Evolutionary conservation across 129 eudicot species (phyloP).

Genomic region (Logfia minima): DNA sequence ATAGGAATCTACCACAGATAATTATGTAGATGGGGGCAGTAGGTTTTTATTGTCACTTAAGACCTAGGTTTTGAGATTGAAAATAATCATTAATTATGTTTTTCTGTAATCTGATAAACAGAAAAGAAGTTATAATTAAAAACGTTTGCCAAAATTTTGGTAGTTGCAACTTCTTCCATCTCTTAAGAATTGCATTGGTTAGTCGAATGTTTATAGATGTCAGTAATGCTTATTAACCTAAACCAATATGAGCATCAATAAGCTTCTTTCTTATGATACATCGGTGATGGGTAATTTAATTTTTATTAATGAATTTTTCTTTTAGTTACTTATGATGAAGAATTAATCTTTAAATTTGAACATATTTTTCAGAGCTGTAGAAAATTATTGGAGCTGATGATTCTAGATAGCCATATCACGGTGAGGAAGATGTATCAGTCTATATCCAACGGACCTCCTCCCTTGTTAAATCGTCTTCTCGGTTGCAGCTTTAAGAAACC

Average conservation of each 20-base stretch:
- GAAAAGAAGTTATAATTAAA: neutral
- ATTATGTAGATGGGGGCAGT: neutral
- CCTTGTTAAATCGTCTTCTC: slow-evolving; percentile 47
- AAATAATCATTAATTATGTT: neutral
- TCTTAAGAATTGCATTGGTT: neutral
- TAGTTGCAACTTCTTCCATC: neutral
- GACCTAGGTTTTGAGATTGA: no score
- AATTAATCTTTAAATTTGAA: neutral
- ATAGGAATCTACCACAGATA: neutral
- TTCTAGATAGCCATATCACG: slow-evolving; percentile 55
- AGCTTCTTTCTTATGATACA: no score
- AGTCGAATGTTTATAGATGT: neutral
- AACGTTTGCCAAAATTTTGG: neutral
- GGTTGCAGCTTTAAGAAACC: slow-evolving; percentile 44
- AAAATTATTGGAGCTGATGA: slow-evolving; percentile 63
- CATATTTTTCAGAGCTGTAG: slow-evolving; percentile 63
- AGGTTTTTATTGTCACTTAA: no score
- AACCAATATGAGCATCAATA: no score
- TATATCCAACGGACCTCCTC: slow-evolving; percentile 50
- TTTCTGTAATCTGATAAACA: neutral
- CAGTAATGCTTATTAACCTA: no score
- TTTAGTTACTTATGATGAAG: neutral
- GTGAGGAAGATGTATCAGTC: slow-evolving; percentile 66
- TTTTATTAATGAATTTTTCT: neutral
- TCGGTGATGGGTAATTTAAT: no score